Evolutionary conservation across 2,329 filamentous ascomycete species (phyloP).

Genomic region (Diplodia scrobiculata): DNA sequence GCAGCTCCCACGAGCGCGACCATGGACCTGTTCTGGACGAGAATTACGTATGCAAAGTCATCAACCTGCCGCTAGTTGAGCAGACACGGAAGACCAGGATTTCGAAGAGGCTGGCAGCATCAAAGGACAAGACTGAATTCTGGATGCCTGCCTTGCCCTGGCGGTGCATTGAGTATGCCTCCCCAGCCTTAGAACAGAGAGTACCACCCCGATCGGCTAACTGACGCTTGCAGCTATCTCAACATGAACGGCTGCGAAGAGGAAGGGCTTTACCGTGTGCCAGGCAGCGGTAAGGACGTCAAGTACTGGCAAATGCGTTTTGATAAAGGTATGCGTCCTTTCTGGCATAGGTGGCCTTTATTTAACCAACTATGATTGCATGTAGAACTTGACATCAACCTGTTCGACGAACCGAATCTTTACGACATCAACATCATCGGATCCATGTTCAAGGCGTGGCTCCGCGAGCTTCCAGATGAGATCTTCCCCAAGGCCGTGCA

Average conservation of each 20-base stretch:
- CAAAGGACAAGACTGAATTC: conserved; percentile 93
- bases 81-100: conserved; percentile 91
- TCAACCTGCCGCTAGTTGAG: conserved; percentile 82
- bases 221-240: conserved; percentile 62
- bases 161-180: conserved; percentile 79
- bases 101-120: conserved; percentile 82
- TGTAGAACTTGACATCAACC: conserved; percentile 79
- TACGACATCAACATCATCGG: conserved; percentile 97
- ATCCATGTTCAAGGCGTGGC: conserved; percentile 94
- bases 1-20: conserved; percentile 70
- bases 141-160: conserved; percentile 98
- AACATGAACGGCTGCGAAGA: conserved; percentile 94
- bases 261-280: conserved; percentile 89
- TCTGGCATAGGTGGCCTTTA: neutral
- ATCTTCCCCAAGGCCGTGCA: conserved; percentile 85
- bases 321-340: conserved; percentile 66
- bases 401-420: conserved; percentile 82
- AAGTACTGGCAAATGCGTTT: conserved; percentile 93
- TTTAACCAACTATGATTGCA: neutral
- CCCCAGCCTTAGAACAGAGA: neutral
- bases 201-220: conserved; percentile 12
- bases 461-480: conserved; percentile 91
- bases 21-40: conserved; percentile 65
- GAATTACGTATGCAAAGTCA: conserved; percentile 79
- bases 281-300: conserved; percentile 85